A percentile compares a stretch with the other conserved stretches of the same genome.
Evolutionary conservation across 2,329 filamentous ascomycete species (phyloP).

Genomic region (Botrytis pseudocinerea): DNA sequence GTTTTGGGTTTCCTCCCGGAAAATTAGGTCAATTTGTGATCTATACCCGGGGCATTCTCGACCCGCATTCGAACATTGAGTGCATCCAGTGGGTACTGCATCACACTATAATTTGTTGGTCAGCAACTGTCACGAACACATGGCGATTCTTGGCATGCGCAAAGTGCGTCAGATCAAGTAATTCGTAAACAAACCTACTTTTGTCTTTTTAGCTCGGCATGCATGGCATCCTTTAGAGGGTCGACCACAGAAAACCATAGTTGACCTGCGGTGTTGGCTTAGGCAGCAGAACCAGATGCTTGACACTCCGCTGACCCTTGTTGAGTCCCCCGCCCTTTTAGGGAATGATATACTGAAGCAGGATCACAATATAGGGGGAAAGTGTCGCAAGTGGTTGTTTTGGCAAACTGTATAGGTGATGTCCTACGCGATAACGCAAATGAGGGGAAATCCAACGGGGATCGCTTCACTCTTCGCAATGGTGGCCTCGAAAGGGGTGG

Average conservation of each 20-base stretch:
- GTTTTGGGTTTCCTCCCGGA: slow-evolving; percentile 57
- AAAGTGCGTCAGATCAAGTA: background rate
- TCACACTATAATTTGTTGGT: slow-evolving; percentile 48
- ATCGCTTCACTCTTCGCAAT: slow-evolving; percentile 11
- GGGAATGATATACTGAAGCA: background rate
- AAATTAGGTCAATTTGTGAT: slow-evolving; percentile 57
- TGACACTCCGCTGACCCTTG: background rate
- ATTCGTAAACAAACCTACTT: slow-evolving; percentile 42
- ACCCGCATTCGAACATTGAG: slow-evolving; percentile 55
- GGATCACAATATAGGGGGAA: background rate
- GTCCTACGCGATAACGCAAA: background rate
- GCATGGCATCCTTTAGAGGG: slow-evolving; percentile 58
- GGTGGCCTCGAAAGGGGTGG: slow-evolving; percentile 11
- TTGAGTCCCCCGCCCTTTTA: background rate
- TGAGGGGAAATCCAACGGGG: background rate
- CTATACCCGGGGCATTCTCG: slow-evolving; percentile 56
- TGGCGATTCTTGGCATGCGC: background rate
- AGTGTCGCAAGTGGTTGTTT: background rate
- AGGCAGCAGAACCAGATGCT: background rate
- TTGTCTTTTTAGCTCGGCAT: slow-evolving; percentile 57
- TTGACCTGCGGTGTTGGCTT: slow-evolving; percentile 2
- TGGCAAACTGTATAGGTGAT: background rate
- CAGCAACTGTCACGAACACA: background rate
- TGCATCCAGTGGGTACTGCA: slow-evolving; percentile 52
- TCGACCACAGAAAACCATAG: slow-evolving; percentile 59